Conservation (phyloP, 768 basidiomycete genomes). For the Pluteus cervinus region DNA sequence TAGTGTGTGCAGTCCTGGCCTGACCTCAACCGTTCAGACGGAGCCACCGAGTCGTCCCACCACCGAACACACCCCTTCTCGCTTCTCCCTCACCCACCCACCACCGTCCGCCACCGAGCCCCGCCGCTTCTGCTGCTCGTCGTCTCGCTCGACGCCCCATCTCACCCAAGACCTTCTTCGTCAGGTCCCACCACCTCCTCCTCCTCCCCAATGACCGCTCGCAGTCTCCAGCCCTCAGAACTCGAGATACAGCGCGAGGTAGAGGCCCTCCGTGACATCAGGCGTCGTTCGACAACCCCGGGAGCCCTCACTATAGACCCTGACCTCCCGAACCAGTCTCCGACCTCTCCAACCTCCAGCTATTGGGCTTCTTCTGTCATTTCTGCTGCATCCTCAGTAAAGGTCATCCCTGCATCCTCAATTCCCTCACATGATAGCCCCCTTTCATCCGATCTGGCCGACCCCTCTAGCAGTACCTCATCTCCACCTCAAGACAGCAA, state of each 20-base stretch:
- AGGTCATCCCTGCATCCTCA: conserved; percentile 15
- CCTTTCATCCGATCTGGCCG: conserved; percentile 14
- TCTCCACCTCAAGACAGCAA: too few relatives aligned
- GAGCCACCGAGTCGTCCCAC: too few relatives aligned
- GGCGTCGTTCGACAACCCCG: conserved; percentile 77
- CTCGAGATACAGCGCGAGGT: conserved; percentile 86
- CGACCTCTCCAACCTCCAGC: conserved; percentile 47
- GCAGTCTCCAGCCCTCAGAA: conserved; percentile 68
- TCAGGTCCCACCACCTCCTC: conserved; percentile 5
- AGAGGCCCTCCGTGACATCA: conserved; percentile 78
- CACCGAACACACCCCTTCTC: too few relatives aligned
- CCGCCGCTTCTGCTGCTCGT: too few relatives aligned
- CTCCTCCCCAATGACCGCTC: conserved; percentile 28
- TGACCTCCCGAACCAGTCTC: conserved; percentile 76
- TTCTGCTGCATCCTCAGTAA: conserved; percentile 21
- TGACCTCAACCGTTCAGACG: too few relatives aligned
- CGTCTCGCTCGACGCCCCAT: conserved; percentile 1
- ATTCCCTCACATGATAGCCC: conserved; percentile 20
- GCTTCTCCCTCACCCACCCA: too few relatives aligned
- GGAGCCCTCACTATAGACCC: conserved; percentile 85
- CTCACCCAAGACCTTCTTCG: conserved; percentile 10
- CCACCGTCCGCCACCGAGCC: too few relatives aligned
- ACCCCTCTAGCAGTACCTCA: conserved; percentile 27
- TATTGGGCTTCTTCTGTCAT: too few relatives aligned
- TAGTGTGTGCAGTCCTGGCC: too few relatives aligned